Evolutionary conservation across 129 eudicot species (phyloP).

Genomic region (Flaveria bidentis): DNA sequence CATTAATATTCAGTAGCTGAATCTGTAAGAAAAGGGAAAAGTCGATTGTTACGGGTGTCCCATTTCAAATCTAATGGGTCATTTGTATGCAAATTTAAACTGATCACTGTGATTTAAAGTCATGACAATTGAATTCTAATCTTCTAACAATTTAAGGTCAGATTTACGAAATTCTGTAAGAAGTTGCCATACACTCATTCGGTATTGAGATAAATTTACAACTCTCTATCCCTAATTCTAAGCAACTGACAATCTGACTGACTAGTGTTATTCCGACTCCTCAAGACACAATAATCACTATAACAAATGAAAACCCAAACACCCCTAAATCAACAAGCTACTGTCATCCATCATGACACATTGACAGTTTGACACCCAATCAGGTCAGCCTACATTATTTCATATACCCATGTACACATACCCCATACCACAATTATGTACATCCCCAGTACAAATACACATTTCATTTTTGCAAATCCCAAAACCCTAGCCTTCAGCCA

Average conservation of each 20-base stretch:
- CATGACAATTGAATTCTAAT: background rate
- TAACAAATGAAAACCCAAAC: background rate
- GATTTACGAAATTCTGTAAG: background rate
- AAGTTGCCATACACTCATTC: background rate
- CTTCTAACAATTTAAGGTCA: background rate
- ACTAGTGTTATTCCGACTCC: background rate
- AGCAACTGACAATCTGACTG: background rate
- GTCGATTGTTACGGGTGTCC: background rate
- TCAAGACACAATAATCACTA: background rate
- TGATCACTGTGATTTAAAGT: constrained; percentile 4
- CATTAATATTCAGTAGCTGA: background rate
- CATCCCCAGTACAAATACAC: background rate
- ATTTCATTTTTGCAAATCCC: constrained; percentile 14
- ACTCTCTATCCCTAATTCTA: background rate
- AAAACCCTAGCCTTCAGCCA: constrained; percentile 30
- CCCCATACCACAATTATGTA: background rate
- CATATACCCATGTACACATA: background rate
- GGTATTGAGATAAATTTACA: background rate
- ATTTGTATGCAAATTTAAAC: background rate
- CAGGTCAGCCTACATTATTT: background rate
- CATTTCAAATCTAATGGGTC: constrained; percentile 1
- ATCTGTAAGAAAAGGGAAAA: background rate
- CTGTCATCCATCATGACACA: constrained; percentile 5
- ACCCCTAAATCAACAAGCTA: constrained; percentile 5
- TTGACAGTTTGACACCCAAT: too few relatives aligned